Base-by-base conservation (phyloP, 306 rosid species). In the Ziziphus jujuba region DNA sequence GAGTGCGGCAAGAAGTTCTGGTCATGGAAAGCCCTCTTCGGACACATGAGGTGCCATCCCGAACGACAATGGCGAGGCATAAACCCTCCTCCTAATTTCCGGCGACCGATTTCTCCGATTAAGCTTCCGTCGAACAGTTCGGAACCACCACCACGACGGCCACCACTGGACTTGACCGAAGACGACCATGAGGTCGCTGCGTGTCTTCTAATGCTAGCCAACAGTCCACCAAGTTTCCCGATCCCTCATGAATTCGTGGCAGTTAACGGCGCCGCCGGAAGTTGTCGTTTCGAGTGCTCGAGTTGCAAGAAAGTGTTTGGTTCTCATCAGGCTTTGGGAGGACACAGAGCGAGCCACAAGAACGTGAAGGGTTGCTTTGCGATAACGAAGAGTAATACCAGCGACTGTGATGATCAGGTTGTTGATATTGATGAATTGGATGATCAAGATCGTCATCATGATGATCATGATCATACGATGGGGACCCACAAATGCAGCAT, bases 21-120 rank as follows among this genome's bases (percentile, higher is more conserved):
- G 87, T 87, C 98, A 0, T 77, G 82, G 84, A 93, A 93, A 74
- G 98, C 98, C 5, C 82, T 86, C 4, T 86, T 78, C 35, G 98
- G 98, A 0, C 98, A 93, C 82, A 93, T 93, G 98, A 79, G 97
- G 6, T 93, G 96, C 58, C 98, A 88, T 71, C 98, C 98, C 0
- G 98, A 93, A 52, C 95, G 96, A 1, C 76, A 75, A 15, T 92
- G 98, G 98, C 82, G 96, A 0, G 98, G 98, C 0, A 92, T 92
- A 5, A 81, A 80, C 22, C 96, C 98, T 2, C 98, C 96, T 0
- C 61, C 74, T 0, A 73, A 67, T 38, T 14, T 76, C 67, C 75
- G 40, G 6, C 56, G 57, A 12, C 45, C 57, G 1, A 3, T 23
- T 22, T 64, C 71, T 7, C 64, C 56, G 9, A n/a, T 0, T 9